Conservation (phyloP, 164 flowering plant species). For the Tetracentron sinense region DNA sequence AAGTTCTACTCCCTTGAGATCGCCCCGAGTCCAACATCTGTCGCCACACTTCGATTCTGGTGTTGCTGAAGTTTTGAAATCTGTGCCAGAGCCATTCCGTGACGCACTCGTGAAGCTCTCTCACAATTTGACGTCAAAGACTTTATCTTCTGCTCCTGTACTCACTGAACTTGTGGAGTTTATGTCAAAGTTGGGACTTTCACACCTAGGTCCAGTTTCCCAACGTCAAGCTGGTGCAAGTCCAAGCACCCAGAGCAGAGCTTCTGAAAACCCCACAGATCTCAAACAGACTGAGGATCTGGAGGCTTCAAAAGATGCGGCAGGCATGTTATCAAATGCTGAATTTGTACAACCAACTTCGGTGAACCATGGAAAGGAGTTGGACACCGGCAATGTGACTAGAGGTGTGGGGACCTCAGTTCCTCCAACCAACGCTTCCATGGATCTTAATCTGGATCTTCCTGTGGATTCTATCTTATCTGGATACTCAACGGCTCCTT, state of each 20-base stretch:
- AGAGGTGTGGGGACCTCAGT: too few species aligned
- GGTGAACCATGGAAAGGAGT: constrained; percentile 3
- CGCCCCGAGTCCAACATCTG: constrained; percentile 28
- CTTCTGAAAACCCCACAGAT: constrained; percentile 7
- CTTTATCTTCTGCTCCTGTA: constrained; percentile 43
- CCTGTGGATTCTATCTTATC: not conserved
- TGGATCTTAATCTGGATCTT: constrained; percentile 9
- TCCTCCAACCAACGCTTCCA: not conserved
- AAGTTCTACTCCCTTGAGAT: constrained; percentile 45
- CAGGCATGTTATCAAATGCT: constrained; percentile 3
- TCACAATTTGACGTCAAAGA: constrained; percentile 41
- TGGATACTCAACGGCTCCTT: not conserved
- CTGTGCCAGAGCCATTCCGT: constrained; percentile 53
- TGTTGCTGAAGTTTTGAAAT: constrained; percentile 40
- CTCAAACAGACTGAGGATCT: constrained; percentile 6
- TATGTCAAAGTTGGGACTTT: constrained; percentile 35
- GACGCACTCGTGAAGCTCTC: constrained; percentile 39
- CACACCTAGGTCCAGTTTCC: constrained; percentile 20
- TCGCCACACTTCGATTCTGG: constrained; percentile 17
- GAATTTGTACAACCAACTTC: not conserved
- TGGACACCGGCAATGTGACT: too few species aligned
- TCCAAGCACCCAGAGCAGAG: constrained; percentile 8
- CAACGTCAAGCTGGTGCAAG: constrained; percentile 20
- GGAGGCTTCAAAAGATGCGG: constrained; percentile 17
- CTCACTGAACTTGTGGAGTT: constrained; percentile 48